Base-by-base conservation (phyloP, 352 stramenopile genomes). In the Pythium dissotocum region DNA sequence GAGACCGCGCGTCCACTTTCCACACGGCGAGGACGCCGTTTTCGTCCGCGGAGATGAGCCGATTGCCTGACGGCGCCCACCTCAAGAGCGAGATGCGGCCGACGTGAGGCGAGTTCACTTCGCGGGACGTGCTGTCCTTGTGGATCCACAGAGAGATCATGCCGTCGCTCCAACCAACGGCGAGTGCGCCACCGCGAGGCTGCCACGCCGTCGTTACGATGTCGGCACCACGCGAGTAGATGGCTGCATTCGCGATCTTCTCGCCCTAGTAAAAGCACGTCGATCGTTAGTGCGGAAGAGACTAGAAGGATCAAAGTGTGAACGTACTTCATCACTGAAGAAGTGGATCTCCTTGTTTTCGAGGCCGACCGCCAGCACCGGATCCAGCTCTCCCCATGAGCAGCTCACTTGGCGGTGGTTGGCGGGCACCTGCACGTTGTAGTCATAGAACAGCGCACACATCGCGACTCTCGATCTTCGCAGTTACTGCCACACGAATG, bases 261-360 rank as follows among this genome's bases (percentile, higher is more conserved):
- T 95, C 88, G 42, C 88, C 88, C 77, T 88, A 57, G 38, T 73
- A 49, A 16, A 26, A n/a, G 12, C 62, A 26, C 14, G 40, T 5
- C 12, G 7, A 21, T 10, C 16, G 12, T 3, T 44, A 4, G 36
- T 10, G 6, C 16, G 16, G 36, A 44, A 14, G 36, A 26, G 14
- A 53, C 2, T 38, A 6, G 16, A 38, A 24, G 16, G 5, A 40
- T 16, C n/a, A 32, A 54, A 2, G 53, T 32, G 26, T 38, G 38
- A 2, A 52, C 58, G 32, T 64, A 94, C 89, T 75, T 97, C 90
- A 77, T 97, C 90, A 0, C 77, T 91, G 71, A 94, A 97, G 61
- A 97, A 96, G 53, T 94, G 81, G n/a, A 98, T 77, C 65, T 94
- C 84, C 24, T 82, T 78, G 66, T 94, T 95, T 60, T 97, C 85